Base-by-base conservation (phyloP, 1,284 basidiomycete species). In the Cryptococcus amylolentus region DNA sequence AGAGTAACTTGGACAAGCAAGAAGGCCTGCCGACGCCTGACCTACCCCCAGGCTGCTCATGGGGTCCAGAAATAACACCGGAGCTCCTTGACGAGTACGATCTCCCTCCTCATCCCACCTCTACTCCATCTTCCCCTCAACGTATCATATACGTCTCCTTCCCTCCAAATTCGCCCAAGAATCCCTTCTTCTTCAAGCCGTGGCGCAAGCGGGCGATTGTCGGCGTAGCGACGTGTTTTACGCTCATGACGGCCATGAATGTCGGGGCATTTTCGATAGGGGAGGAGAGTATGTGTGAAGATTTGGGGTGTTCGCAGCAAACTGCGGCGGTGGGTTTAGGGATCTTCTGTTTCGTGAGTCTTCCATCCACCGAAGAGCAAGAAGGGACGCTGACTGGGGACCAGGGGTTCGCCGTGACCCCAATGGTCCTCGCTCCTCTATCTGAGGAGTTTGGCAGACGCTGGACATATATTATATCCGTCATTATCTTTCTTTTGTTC, bases 391-490 rank as follows among this genome's bases (percentile, higher is more conserved):
- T 51, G 45, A 51, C 40, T 5, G 31, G 12, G 8, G 10, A 26
- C 4, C 76, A 88, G 31, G 88, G 88, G 0, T 90, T 89, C 62
- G 86, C 80, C 1, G 59, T 88, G 18, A 80, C 85, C 2, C 89
- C 89, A 0, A 80, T 91, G 10, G 78, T 88, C 3, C 81, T 86
- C 0, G 85, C 87, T 0, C 86, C 88, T 1, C 82, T 89, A 59
- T 86, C 85, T 57, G 88, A 90, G 69, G 88, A 90, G 66, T 84
- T 88, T 61, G 88, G 88, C 0, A 75, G 88, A 38, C 83, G 82
- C 51, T 86, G 86, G 31, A 75, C 89, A 14, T 90, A 89, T 65
- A 70, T 88, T 39, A 79, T 76, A 44, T 84, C 83, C 13, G 80
- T 76, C 9, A 65, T 84, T 52, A 80, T 82, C 4, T 86, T 86